phyloP scores from a whole-genome alignment of 2,329 filamentous ascomycete species.

The Microsporum canis region DNA sequence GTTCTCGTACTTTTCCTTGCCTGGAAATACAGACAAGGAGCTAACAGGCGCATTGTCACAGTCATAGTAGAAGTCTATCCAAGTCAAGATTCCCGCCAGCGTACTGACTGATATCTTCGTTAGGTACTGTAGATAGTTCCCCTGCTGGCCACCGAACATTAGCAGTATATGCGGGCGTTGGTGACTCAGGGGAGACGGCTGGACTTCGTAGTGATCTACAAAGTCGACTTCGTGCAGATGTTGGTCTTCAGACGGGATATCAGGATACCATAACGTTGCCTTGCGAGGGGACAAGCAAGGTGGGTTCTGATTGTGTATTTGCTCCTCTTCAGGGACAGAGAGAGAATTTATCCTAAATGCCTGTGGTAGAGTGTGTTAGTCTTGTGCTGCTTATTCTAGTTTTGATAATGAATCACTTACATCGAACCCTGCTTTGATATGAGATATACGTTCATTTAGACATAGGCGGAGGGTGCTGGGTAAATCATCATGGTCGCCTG shows the following conservation, averaged over 20 bases:
- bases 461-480: constrained; percentile 15
- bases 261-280: constrained; percentile 17
- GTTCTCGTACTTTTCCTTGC: not conserved
- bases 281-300: constrained; percentile 12
- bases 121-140: constrained; percentile 14
- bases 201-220: not conserved
- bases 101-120: constrained; percentile 16
- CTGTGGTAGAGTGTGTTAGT: constrained; percentile 6
- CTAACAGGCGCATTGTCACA: not conserved
- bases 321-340: constrained; percentile 14
- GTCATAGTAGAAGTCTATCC: constrained; percentile 15
- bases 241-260: constrained; percentile 11
- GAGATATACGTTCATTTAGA: constrained; percentile 13
- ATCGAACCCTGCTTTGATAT: constrained; percentile 15
- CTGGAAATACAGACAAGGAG: not conserved
- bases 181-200: not conserved
- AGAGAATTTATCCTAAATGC: constrained; percentile 17
- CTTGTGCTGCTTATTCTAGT: not conserved
- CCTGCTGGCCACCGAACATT: constrained; percentile 16
- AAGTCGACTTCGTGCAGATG: constrained; percentile 12
- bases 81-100: constrained; percentile 10
- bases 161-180: constrained; percentile 14
- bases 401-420: constrained; percentile 6
- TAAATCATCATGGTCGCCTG: constrained; percentile 11
- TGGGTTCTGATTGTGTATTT: constrained; percentile 6